Percentiles rank a stretch among this genome's conserved stretches.
Evolutionary conservation across 2,329 filamentous ascomycete genomes (phyloP).

Genomic region (Rugonectria rugulosa): DNA sequence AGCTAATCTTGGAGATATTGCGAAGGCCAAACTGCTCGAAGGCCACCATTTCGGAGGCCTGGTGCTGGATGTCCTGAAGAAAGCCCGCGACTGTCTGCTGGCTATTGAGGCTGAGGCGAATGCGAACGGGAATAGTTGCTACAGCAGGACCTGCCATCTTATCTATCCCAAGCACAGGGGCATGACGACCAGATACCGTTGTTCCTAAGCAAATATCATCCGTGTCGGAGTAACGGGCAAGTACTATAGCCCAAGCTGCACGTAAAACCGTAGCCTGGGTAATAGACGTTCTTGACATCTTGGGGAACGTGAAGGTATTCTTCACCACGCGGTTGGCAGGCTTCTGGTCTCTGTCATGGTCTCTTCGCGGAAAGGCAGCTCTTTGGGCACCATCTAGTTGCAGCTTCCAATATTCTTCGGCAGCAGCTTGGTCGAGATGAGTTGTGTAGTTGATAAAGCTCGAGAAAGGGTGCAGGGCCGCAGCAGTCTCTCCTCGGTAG

Average conservation of each 20-base stretch:
- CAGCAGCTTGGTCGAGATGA: not conserved
- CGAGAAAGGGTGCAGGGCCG: not conserved
- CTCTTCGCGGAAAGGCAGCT: slow-evolving; percentile 51
- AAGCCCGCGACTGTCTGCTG: not conserved
- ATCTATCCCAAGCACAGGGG: slow-evolving; percentile 30
- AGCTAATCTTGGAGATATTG: slow-evolving; percentile 2
- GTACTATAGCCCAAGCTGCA: no score
- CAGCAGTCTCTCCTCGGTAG: not conserved
- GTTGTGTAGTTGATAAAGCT: not conserved
- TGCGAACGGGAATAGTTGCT: slow-evolving; percentile 2
- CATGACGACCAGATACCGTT: slow-evolving; percentile 50
- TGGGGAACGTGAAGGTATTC: not conserved
- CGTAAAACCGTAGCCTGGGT: slow-evolving; percentile 25
- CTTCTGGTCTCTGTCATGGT: slow-evolving; percentile 54
- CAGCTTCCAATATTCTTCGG: not conserved
- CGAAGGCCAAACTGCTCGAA: slow-evolving; percentile 9
- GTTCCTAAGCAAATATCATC: slow-evolving; percentile 52
- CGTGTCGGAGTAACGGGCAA: slow-evolving; percentile 51
- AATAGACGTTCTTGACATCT: not conserved
- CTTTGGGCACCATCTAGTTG: slow-evolving; percentile 33
- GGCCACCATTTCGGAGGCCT: slow-evolving; percentile 4
- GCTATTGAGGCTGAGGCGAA: slow-evolving; percentile 27
- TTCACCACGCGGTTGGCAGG: slow-evolving; percentile 51
- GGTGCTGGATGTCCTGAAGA: not conserved
- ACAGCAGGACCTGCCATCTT: slow-evolving; percentile 16